These are phyloP conservation scores for Balakata baccata DNA, from an alignment of 345 rosid species.

Conservation along the genomic window DNA sequence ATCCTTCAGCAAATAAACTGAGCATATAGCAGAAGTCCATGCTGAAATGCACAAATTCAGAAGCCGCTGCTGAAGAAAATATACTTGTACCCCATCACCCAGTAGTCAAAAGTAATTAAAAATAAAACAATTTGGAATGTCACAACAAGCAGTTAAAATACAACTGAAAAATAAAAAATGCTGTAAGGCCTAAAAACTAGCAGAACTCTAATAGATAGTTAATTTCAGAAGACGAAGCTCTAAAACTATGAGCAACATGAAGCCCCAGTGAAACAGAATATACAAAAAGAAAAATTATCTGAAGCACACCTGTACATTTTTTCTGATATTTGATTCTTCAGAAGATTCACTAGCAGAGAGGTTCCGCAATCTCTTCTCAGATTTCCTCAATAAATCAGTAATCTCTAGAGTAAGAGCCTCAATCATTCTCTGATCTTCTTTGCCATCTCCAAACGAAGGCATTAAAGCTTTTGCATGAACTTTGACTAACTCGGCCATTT, in stretches of 20 bases:
- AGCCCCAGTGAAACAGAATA: neutral
- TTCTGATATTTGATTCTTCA: constrained; percentile 88
- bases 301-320: constrained; percentile 79
- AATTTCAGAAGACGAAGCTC: neutral
- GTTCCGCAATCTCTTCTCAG: constrained; percentile 72
- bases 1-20: neutral
- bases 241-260: neutral
- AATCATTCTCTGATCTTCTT: constrained; percentile 74
- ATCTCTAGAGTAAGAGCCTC: constrained; percentile 77
- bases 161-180: neutral
- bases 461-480: constrained; percentile 90
- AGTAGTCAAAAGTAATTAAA: neutral
- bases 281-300: neutral
- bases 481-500: constrained; percentile 74
- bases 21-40: neutral
- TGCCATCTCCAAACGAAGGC: constrained; percentile 96
- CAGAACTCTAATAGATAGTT: neutral
- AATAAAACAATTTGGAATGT: neutral
- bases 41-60: neutral
- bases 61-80: neutral
- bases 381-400: constrained; percentile 65
- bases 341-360: constrained; percentile 67
- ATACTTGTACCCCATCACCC: neutral
- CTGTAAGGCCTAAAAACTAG: neutral
- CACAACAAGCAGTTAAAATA: neutral